Percentiles rank a stretch among this genome's conserved stretches.
Conservation (phyloP, 1,284 basidiomycete genomes). For the Sparassis latifolia region DNA sequence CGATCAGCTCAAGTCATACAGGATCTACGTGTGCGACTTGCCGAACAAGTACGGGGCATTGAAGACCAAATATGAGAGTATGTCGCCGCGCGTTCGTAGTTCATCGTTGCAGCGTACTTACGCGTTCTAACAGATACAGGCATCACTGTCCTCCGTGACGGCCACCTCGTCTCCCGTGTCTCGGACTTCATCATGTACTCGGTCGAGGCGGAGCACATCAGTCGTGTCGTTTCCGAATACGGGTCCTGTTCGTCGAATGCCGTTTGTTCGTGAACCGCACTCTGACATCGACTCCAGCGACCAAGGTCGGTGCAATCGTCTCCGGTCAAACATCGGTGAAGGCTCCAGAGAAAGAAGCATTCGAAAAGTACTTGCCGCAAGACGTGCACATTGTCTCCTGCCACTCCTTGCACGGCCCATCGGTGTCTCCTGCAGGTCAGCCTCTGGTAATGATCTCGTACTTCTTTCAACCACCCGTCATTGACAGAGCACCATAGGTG, state of each 20-base stretch:
- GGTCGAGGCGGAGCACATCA: constrained; percentile 91
- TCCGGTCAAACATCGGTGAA: constrained; percentile 97
- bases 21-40: constrained; percentile 90
- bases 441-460: constrained; percentile 59
- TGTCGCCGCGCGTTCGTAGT: neutral
- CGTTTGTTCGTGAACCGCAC: neutral
- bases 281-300: constrained; percentile 46
- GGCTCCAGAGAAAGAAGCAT: constrained; percentile 87
- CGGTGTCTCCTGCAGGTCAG: constrained; percentile 87
- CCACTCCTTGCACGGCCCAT: constrained; percentile 93
- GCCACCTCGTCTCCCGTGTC: constrained; percentile 24
- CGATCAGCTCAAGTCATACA: constrained; percentile 21
- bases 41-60: constrained; percentile 73
- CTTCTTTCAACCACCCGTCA: neutral
- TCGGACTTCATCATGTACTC: constrained; percentile 39
- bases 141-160: constrained; percentile 47
- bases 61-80: constrained; percentile 45
- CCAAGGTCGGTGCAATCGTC: constrained; percentile 89
- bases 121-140: constrained; percentile 27
- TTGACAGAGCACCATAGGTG: constrained; percentile 45
- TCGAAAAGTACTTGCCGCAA: constrained; percentile 81
- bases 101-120: constrained; percentile 27
- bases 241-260: constrained; percentile 73
- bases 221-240: constrained; percentile 78
- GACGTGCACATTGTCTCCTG: constrained; percentile 90